Evolutionary conservation across 164 flowering plant genomes (phyloP).

Genomic region (Piper longum): DNA sequence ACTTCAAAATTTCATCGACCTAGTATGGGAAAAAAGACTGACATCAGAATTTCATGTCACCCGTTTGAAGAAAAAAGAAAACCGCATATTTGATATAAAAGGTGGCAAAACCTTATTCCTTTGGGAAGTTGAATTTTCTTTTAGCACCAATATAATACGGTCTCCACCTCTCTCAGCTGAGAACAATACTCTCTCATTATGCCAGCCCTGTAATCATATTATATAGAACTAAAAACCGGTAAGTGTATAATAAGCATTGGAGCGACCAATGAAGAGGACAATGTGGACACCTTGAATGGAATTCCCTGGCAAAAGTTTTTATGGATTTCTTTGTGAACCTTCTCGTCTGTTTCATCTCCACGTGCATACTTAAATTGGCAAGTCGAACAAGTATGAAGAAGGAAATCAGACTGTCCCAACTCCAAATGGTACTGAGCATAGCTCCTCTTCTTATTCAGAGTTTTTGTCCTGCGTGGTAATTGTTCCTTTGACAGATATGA

Average conservation of each 20-base stretch:
- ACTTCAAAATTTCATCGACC: slow-evolving; percentile 61
- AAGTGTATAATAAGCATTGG: neutral
- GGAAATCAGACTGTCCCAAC: slow-evolving; percentile 83
- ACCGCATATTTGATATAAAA: no score
- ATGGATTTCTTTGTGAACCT: slow-evolving; percentile 54
- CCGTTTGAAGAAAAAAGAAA: no score
- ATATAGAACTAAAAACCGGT: neutral
- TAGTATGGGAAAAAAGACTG: slow-evolving; percentile 6
- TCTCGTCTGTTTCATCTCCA: slow-evolving; percentile 68
- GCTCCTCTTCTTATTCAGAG: slow-evolving; percentile 62
- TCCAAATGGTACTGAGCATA: slow-evolving; percentile 79
- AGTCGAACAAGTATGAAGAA: slow-evolving; percentile 39
- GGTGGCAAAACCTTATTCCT: slow-evolving; percentile 42
- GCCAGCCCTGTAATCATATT: slow-evolving; percentile 50
- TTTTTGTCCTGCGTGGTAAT: slow-evolving; percentile 11
- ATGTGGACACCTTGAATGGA: slow-evolving; percentile 45
- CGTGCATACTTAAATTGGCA: slow-evolving; percentile 61
- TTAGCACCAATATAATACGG: slow-evolving; percentile 51
- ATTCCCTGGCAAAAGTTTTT: slow-evolving; percentile 55
- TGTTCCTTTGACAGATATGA: slow-evolving; percentile 1
- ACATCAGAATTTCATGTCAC: neutral
- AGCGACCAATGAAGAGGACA: neutral
- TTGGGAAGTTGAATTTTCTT: slow-evolving; percentile 49
- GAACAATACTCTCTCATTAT: slow-evolving; percentile 42
- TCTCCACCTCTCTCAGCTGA: slow-evolving; percentile 17